These are phyloP conservation scores for Neurospora intermedia DNA, from an alignment of 495 filamentous ascomycete species.

Conservation along the genomic window DNA sequence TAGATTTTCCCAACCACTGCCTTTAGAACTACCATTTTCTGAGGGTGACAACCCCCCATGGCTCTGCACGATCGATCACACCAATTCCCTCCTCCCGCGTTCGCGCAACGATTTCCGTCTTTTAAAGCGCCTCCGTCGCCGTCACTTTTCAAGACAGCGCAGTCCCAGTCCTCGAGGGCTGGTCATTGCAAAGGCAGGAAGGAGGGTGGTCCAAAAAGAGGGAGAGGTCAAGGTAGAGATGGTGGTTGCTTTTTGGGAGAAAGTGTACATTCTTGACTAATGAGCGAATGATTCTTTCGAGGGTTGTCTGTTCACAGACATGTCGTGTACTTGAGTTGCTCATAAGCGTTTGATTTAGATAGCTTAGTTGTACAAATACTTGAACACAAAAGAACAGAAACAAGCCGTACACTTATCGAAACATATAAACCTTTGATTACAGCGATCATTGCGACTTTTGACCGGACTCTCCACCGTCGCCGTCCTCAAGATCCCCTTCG, in stretches of 20 bases:
- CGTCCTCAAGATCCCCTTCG: conserved; percentile 22
- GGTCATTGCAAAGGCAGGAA: background rate
- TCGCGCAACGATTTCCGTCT: background rate
- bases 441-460: background rate
- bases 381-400: background rate
- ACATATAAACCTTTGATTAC: background rate
- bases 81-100: background rate
- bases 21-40: background rate
- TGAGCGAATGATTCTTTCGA: background rate
- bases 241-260: background rate
- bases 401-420: background rate
- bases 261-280: background rate
- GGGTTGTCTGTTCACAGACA: background rate
- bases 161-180: background rate
- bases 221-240: background rate
- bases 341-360: background rate
- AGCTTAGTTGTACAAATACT: background rate
- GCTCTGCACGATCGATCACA: background rate
- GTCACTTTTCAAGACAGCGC: background rate
- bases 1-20: background rate
- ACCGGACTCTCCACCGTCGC: background rate
- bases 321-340: background rate
- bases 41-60: background rate
- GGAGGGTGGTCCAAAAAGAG: background rate
- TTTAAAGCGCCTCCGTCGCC: background rate